Base-by-base conservation (phyloP, 2,329 filamentous ascomycete species). In the Fusarium sambucinum region DNA sequence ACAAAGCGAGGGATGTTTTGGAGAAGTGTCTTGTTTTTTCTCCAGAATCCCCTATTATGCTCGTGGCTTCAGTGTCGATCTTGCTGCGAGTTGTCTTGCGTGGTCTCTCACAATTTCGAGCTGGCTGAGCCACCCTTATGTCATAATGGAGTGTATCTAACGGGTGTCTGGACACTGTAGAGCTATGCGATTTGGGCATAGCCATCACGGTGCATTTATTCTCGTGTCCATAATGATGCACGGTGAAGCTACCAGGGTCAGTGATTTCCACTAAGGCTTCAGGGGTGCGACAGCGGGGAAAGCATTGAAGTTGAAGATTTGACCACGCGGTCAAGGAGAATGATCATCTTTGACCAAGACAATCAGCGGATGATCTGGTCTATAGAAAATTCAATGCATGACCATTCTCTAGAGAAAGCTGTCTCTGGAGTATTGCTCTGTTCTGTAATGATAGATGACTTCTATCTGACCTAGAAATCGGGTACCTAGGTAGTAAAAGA, bases 51-150 rank as follows among this genome's bases (percentile, higher is more conserved):
- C 71, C 72, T 74, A 73, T 73, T 73, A 62, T 67, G 65, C 61
- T 74, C 69, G 67, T 73, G 70, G 70, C 70, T 71, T 72, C 59
- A 55, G 65, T 68, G 67, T 70, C 63, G 72, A 72, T 73, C 70
- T 59, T 70, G 38, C 54, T 57, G 63, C 54, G 51, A 70, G 42
- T 69, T 72, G 72, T 72, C 72, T 74, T 74, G 72, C 72, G 72
- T 74, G 72, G 69, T 74, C 71, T 72, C 70, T 71, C 72, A 72
- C 69, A 74, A 73, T 74, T 74, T 74, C 70, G 55, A 74, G 60
- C 54, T 65, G 60, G 69, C 71, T 73, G 69, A 74, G 72, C 71
- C 72, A 74, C 72, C 72, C 72, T 73, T 74, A 74, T 74, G 72
- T 74, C 72, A 74, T 74, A 72, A 74, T 55, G 63, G 58, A 60